Conservation (phyloP, 2,329 filamentous ascomycete species). For the Penicillium sp. region DNA sequence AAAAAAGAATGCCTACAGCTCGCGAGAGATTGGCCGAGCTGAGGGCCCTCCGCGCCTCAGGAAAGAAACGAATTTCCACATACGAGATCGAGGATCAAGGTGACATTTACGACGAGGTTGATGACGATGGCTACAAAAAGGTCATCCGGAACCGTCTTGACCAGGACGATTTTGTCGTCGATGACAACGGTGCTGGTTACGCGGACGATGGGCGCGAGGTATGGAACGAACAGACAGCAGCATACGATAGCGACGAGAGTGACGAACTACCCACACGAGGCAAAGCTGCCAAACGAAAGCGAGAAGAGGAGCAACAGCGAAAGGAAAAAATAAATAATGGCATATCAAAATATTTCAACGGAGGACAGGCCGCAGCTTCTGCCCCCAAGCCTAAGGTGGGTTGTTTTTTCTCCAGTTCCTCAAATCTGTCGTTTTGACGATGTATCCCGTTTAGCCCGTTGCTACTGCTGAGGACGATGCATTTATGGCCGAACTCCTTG, state of each 20-base stretch:
- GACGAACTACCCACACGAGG: constrained; percentile 65
- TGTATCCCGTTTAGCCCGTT: constrained; percentile 54
- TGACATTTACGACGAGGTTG: constrained; percentile 90
- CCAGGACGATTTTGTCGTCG: constrained; percentile 95
- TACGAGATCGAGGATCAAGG: constrained; percentile 85
- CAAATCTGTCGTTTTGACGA: constrained; percentile 6
- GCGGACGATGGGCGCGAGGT: constrained; percentile 94
- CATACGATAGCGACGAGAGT: constrained; percentile 60
- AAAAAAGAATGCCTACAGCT: constrained; percentile 33
- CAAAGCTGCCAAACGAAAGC: constrained; percentile 75
- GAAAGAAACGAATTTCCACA: constrained; percentile 84
- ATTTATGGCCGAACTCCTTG: constrained; percentile 81
- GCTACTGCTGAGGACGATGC: constrained; percentile 85
- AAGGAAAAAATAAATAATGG: constrained; percentile 84
- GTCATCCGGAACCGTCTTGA: constrained; percentile 85
- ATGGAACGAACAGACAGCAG: constrained; percentile 70
- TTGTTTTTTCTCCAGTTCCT: constrained; percentile 3
- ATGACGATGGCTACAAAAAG: constrained; percentile 96
- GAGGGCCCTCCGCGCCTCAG: constrained; percentile 76
- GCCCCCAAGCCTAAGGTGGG: constrained; percentile 76
- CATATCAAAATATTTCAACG: constrained; percentile 92
- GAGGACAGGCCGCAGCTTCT: constrained; percentile 59
- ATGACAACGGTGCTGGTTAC: constrained; percentile 96
- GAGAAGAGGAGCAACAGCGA: constrained; percentile 81
- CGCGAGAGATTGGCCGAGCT: constrained; percentile 64